Conservation (phyloP, 1,284 basidiomycete genomes). For the Cystobasidium pallidum region DNA sequence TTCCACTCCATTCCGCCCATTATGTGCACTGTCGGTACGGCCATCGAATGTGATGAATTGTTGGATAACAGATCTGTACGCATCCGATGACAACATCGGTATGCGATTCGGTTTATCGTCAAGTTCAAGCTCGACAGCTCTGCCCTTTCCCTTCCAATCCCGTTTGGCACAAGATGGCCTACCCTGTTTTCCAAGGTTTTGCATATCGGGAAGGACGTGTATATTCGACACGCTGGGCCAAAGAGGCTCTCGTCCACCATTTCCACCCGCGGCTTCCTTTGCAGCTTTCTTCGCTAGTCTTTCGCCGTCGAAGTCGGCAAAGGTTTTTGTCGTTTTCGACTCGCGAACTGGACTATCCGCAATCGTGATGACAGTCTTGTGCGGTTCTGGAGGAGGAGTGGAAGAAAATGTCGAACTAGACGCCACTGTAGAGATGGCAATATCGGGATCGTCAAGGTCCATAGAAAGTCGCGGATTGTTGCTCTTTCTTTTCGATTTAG, state of each 20-base stretch:
- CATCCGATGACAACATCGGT: background rate
- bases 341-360: conserved; percentile 42
- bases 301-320: conserved; percentile 33
- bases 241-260: conserved; percentile 29
- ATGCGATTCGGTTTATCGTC: background rate
- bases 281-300: conserved; percentile 25
- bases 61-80: background rate
- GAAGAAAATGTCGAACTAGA: conserved; percentile 23
- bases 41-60: background rate
- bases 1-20: background rate
- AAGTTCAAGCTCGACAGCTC: conserved; percentile 17
- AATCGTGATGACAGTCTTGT: conserved; percentile 27
- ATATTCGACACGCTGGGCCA: conserved; percentile 22
- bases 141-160: conserved; percentile 38
- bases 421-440: conserved; percentile 14
- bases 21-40: background rate
- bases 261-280: conserved; percentile 34
- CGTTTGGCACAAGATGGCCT: background rate
- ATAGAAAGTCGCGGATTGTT: background rate
- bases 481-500: background rate
- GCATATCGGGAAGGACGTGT: conserved; percentile 2
- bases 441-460: conserved; percentile 7
- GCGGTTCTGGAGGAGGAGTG: conserved; percentile 17
- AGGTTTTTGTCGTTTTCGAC: conserved; percentile 24
- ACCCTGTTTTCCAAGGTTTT: background rate